Base-by-base conservation (phyloP, 306 rosid species). In the Pterocarpus santalinus region DNA sequence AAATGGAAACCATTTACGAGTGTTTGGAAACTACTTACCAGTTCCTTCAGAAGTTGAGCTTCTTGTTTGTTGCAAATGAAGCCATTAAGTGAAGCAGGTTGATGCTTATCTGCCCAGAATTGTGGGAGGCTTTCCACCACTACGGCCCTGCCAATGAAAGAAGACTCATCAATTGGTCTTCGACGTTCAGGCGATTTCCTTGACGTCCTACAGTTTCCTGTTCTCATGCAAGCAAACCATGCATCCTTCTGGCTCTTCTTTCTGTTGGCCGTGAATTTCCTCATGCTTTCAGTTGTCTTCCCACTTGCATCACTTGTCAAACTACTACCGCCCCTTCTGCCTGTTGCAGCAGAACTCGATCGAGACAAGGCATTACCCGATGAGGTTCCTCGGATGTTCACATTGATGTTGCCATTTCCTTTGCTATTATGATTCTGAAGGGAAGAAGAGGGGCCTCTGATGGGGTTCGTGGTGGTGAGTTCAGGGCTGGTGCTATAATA, bases 61-160 rank as follows among this genome's bases (percentile, higher is more conserved):
- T 91, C 88, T 80, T 84, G 89, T 65, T 77, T 86, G 81, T 93
- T 95, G 89, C 88, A 91, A 79, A 84, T 88, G 88, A 95, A 95
- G 78, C 95, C 97, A 83, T 82, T 65, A 73, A 95, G 80, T 8
- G 95, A 95, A 55, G 80, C 86, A 4, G 97, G 97, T 69, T 77
- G 86, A 73, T 95, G 80, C 85, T 88, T 89, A 89, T 95, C 98
- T 16, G 92, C 97, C 98, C 95, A 92, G 57, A 95, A 91, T 57
- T 86, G 91, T 53, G 85, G 86, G 4, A 95, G 81, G 65, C 74
- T 87, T 84, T 95, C 90, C 43, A 83, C 87, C 12, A 95, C 94
- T 0, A 49, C 53, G n/a, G 99, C 90, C 75, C 78, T 92, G 66
- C 81, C 90, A 33, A 95, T 92, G 85, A 79, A 88, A 22, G 84